phyloP scores from a whole-genome alignment of 2,329 filamentous ascomycete genomes.

The Pseudomassariella vexata region DNA sequence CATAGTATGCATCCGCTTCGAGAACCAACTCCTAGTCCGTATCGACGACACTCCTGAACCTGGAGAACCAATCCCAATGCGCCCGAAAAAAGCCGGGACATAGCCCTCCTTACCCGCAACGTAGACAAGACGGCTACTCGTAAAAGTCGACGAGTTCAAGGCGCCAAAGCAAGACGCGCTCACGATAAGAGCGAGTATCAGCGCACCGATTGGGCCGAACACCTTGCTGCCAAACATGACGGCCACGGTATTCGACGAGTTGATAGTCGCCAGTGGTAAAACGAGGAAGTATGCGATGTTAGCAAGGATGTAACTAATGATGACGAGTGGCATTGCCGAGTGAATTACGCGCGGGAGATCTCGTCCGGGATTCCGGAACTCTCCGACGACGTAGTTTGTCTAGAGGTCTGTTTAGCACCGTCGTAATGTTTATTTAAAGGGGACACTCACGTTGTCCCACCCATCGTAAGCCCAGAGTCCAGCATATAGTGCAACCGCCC shows the following conservation, averaged over 20 bases:
- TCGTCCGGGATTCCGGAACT: slow-evolving; percentile 85
- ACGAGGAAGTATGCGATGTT: slow-evolving; percentile 95
- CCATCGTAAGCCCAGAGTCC: slow-evolving; percentile 98
- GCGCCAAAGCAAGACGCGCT: slow-evolving; percentile 90
- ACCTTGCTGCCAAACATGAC: slow-evolving; percentile 89
- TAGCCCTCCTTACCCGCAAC: slow-evolving; percentile 94
- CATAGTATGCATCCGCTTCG: slow-evolving; percentile 52
- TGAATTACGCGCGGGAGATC: slow-evolving; percentile 94
- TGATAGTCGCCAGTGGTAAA: slow-evolving; percentile 72
- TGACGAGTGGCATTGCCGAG: slow-evolving; percentile 92
- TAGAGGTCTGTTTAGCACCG: slow-evolving; percentile 33
- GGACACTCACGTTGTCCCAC: slow-evolving; percentile 88
- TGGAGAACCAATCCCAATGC: slow-evolving; percentile 61
- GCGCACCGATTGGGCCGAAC: slow-evolving; percentile 75
- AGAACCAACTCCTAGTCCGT: slow-evolving; percentile 49
- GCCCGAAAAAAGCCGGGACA: slow-evolving; percentile 76
- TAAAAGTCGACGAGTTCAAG: slow-evolving; percentile 91
- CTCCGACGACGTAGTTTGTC: slow-evolving; percentile 97
- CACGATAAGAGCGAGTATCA: slow-evolving; percentile 84
- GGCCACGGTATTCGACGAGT: slow-evolving; percentile 88
- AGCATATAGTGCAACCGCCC: slow-evolving; percentile 91
- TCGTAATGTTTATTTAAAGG: background rate
- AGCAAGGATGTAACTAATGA: slow-evolving; percentile 81
- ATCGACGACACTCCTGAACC: slow-evolving; percentile 35
- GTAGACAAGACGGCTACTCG: slow-evolving; percentile 85